These are phyloP conservation scores for Ceratocystis huliohia DNA, from an alignment of 2,329 filamentous ascomycete genomes.

Conservation along the genomic window DNA sequence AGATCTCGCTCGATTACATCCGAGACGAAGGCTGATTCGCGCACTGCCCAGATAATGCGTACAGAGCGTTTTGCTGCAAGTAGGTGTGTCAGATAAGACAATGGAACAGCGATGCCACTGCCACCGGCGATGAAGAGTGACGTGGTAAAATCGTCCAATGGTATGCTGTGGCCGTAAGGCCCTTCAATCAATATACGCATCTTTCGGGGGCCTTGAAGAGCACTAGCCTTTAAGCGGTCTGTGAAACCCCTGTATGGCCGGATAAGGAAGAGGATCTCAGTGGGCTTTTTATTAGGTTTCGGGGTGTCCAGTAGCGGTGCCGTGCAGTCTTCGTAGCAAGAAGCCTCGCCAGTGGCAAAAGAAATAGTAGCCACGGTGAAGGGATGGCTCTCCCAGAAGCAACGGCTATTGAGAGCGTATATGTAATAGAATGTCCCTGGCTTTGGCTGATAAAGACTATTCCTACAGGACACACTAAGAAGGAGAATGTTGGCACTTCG, in stretches of 20 bases:
- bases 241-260: conserved; percentile 37
- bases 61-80: conserved; percentile 24
- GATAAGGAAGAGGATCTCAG: conserved; percentile 33
- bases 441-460: conserved; percentile 27
- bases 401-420: conserved; percentile 30
- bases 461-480: conserved; percentile 29
- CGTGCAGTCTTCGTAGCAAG: conserved; percentile 26
- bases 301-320: conserved; percentile 27
- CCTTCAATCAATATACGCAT: conserved; percentile 34
- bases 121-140: conserved; percentile 36
- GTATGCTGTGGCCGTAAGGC: conserved; percentile 33
- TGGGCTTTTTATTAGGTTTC: background rate
- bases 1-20: conserved; percentile 27
- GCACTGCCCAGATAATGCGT: conserved; percentile 34
- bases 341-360: background rate
- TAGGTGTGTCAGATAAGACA: conserved; percentile 30
- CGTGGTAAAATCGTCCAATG: conserved; percentile 30
- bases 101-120: conserved; percentile 34
- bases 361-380: conserved; percentile 34
- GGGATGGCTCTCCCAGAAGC: conserved; percentile 39
- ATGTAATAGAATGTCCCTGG: conserved; percentile 37
- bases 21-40: conserved; percentile 30
- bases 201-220: conserved; percentile 24
- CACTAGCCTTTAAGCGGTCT: conserved; percentile 28
- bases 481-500: conserved; percentile 32